These are phyloP conservation scores for Cladophialophora carrionii DNA, from an alignment of 2,329 filamentous ascomycete species.

Conservation along the genomic window DNA sequence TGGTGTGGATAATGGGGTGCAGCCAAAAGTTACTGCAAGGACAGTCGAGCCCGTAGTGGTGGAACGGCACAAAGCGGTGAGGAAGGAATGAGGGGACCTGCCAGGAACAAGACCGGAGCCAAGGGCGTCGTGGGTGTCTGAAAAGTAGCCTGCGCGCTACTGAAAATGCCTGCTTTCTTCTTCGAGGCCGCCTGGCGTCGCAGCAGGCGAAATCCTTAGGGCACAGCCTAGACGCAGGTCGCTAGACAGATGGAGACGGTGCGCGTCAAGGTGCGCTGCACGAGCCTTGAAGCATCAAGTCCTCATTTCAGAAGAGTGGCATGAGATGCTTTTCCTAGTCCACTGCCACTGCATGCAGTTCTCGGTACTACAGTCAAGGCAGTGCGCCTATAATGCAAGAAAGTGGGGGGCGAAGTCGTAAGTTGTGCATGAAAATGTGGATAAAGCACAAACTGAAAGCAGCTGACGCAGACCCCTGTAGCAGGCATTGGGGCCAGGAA, in stretches of 20 bases:
- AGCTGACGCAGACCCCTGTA: conserved; percentile 1
- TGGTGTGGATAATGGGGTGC: conserved; percentile 15
- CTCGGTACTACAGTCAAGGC: neutral
- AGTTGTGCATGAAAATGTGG: conserved; percentile 7
- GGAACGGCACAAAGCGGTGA: conserved; percentile 19
- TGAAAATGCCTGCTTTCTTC: neutral
- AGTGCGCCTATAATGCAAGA: conserved; percentile 14
- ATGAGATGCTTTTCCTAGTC: conserved; percentile 13
- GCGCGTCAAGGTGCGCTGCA: conserved; percentile 3
- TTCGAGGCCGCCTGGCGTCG: conserved; percentile 10
- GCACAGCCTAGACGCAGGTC: neutral
- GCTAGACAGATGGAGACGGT: neutral
- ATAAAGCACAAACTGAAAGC: neutral
- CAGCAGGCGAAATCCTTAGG: conserved; percentile 16
- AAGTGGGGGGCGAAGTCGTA: conserved; percentile 8
- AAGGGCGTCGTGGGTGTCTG: conserved; percentile 12
- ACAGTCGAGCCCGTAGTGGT: conserved; percentile 4
- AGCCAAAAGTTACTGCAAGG: conserved; percentile 16
- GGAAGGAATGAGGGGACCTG: conserved; percentile 18
- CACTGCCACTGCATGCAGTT: conserved; percentile 12
- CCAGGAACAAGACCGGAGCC: conserved; percentile 9
- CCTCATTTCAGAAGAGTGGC: conserved; percentile 2
- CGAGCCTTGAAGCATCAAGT: conserved; percentile 9
- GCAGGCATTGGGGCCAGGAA: neutral
- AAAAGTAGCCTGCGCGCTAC: conserved; percentile 8